Evolutionary conservation across 2,329 filamentous ascomycete genomes (phyloP).

Genomic region (Thelonectria rubi): DNA sequence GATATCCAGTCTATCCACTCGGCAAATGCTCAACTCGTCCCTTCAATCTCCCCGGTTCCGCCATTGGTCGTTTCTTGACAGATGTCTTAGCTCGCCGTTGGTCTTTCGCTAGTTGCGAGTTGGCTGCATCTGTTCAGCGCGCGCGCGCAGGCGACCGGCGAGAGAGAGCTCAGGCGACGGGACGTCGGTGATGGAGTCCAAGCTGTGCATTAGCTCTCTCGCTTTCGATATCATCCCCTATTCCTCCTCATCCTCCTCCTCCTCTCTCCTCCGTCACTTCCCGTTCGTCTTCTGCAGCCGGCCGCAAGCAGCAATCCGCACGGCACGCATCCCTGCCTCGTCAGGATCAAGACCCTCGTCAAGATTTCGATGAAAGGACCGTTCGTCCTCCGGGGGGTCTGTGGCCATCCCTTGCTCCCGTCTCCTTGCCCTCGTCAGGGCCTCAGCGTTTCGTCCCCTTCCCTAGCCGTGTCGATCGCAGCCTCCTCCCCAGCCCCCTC

Average conservation of each 20-base stretch:
- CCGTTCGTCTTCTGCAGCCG: not conserved
- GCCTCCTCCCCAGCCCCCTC: slow-evolving; percentile 16
- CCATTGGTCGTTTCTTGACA: slow-evolving; percentile 6
- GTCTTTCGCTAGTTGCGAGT: not conserved
- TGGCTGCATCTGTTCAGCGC: slow-evolving; percentile 1
- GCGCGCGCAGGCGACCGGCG: slow-evolving; percentile 1
- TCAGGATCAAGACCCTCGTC: slow-evolving; percentile 16
- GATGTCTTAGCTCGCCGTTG: not conserved
- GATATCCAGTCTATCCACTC: not conserved
- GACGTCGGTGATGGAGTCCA: slow-evolving; percentile 11
- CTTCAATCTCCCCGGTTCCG: not conserved
- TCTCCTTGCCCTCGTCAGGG: slow-evolving; percentile 6
- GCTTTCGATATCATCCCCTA: not conserved
- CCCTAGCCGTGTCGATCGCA: slow-evolving; percentile 35
- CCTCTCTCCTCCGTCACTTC: not conserved
- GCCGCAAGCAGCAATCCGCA: not conserved
- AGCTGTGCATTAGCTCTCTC: not conserved
- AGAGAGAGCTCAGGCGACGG: not conserved
- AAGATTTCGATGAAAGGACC: slow-evolving; percentile 28
- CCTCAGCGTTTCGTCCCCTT: slow-evolving; percentile 33
- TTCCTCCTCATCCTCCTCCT: not conserved
- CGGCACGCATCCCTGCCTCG: not conserved
- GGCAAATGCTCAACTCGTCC: not conserved
- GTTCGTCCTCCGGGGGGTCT: slow-evolving; percentile 25
- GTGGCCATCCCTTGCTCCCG: slow-evolving; percentile 7